Conservation (phyloP, 768 basidiomycete species). For the Xanthoconium stramineum region DNA sequence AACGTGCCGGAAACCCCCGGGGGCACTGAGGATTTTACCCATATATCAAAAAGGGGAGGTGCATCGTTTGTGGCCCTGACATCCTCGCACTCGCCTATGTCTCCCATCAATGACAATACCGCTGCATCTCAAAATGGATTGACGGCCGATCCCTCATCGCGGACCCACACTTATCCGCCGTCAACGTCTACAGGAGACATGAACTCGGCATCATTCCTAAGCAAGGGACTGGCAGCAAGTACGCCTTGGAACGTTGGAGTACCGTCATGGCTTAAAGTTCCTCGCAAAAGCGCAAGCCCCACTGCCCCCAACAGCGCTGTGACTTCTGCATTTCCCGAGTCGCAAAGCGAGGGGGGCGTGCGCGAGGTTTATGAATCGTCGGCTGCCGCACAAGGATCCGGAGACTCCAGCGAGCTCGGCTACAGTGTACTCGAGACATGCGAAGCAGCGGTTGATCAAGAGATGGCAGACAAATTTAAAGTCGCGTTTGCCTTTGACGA, state of each 20-base stretch:
- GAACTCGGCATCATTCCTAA: slow-evolving; percentile 34
- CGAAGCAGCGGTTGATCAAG: slow-evolving; percentile 56
- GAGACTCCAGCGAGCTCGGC: slow-evolving; percentile 55
- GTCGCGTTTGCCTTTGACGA: slow-evolving; percentile 83
- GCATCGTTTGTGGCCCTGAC: slow-evolving; percentile 62
- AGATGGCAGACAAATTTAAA: slow-evolving; percentile 73
- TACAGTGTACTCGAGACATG: slow-evolving; percentile 83
- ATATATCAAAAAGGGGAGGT: slow-evolving; percentile 56
- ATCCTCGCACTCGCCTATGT: slow-evolving; percentile 32
- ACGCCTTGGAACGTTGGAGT: slow-evolving; percentile 61
- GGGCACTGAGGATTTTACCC: slow-evolving; percentile 64
- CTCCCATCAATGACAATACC: slow-evolving; percentile 10
- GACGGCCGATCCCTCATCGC: slow-evolving; percentile 27
- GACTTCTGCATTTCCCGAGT: slow-evolving; percentile 14
- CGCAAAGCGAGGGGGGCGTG: slow-evolving; percentile 38
- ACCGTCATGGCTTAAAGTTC: slow-evolving; percentile 65
- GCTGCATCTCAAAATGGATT: slow-evolving; percentile 7
- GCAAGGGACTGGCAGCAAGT: slow-evolving; percentile 40
- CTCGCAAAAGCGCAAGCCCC: slow-evolving; percentile 39
- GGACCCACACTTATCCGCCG: slow-evolving; percentile 80
- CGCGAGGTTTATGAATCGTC: slow-evolving; percentile 52
- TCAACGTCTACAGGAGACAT: slow-evolving; percentile 53
- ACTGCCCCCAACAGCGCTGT: slow-evolving; percentile 29
- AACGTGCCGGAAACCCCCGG: slow-evolving; percentile 33
- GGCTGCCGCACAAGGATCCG: slow-evolving; percentile 17